Conservation (phyloP, 225 moss, liverwort and hornwort species). For the Climacium dendroides region DNA sequence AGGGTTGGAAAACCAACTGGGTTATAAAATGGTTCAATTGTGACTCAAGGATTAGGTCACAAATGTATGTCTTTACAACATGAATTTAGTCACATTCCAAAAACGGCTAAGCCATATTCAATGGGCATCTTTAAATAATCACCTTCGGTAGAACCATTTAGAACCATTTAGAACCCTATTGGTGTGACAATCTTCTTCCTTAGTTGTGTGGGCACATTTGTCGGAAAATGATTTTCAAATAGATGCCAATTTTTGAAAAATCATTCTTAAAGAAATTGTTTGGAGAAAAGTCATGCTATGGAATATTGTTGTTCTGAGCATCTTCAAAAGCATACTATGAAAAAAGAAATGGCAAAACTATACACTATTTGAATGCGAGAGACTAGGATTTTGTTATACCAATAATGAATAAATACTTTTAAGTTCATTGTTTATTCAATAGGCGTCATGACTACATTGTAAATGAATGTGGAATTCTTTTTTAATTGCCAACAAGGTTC, state of each 20-base stretch:
- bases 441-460: not conserved
- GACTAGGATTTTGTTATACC: fast-evolving
- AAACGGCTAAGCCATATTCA: too few species aligned
- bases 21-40: not conserved
- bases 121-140: not conserved
- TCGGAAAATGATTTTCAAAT: not conserved
- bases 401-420: too few species aligned
- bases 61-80: not conserved
- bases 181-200: not conserved
- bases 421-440: not conserved
- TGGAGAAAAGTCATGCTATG: not conserved
- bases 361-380: not conserved
- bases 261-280: too few species aligned
- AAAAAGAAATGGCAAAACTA: fast-evolving
- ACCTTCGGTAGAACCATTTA: fast-evolving
- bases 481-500: not conserved
- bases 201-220: fast-evolving
- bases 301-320: not conserved
- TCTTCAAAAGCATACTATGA: not conserved
- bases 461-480: not conserved
- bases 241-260: not conserved
- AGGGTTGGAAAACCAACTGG: not conserved
- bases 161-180: too few species aligned
- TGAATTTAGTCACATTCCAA: not conserved
- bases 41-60: not conserved